These are phyloP conservation scores for Primulina eburnea DNA, from an alignment of 257 asterid species.

Conservation along the genomic window DNA sequence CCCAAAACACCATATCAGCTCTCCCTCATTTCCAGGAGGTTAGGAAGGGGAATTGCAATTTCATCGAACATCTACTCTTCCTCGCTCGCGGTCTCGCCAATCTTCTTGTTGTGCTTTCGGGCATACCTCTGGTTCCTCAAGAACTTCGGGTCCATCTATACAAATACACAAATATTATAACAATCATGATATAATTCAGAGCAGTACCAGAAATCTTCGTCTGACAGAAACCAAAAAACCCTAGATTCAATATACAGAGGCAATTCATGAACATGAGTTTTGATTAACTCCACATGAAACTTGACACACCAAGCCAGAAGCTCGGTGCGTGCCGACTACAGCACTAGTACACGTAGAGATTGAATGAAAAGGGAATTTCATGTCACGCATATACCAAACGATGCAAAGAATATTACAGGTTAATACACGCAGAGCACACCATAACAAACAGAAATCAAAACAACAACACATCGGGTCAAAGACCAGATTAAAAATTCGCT, in stretches of 20 bases:
- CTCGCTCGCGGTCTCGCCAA: conserved; percentile 28
- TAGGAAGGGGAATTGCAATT: not conserved
- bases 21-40: not conserved
- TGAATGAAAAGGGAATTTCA: too few relatives aligned
- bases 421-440: not conserved
- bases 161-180: not conserved
- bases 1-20: not conserved
- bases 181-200: not conserved
- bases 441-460: not conserved
- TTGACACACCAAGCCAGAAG: not conserved
- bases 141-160: conserved; percentile 60
- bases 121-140: conserved; percentile 69
- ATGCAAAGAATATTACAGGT: not conserved
- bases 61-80: conserved; percentile 31
- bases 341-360: too few relatives aligned
- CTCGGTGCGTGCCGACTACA: too few relatives aligned
- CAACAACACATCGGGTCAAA: too few relatives aligned
- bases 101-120: conserved; percentile 53
- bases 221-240: not conserved
- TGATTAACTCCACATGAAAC: not conserved
- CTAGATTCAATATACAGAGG: not conserved
- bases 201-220: too few relatives aligned
- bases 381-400: not conserved
- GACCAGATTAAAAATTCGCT: too few relatives aligned
- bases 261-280: not conserved